Conservation (phyloP, 768 basidiomycete genomes). For the Suillus paluster region DNA sequence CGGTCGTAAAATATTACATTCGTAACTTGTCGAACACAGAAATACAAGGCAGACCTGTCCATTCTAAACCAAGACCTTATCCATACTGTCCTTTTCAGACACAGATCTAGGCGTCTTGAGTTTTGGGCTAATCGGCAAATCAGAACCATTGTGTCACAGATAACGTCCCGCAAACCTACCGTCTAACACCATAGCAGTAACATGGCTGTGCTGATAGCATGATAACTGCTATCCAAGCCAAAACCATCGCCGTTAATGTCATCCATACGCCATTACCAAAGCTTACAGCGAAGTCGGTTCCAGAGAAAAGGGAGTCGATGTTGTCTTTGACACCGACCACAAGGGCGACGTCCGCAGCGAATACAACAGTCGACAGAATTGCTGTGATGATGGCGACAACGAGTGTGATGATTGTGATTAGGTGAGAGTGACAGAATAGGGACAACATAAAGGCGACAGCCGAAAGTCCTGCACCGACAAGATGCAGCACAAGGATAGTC, state of each 20-base stretch:
- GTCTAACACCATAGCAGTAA: constrained; percentile 68
- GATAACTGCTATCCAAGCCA: constrained; percentile 65
- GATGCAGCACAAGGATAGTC: constrained; percentile 69
- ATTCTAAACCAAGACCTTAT: background rate
- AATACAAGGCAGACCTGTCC: background rate
- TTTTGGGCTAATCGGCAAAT: background rate
- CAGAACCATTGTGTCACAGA: background rate
- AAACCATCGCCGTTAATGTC: constrained; percentile 56
- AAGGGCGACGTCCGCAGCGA: constrained; percentile 66
- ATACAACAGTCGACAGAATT: constrained; percentile 55
- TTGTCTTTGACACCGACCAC: constrained; percentile 54
- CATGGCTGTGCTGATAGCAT: constrained; percentile 67
- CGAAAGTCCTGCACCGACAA: constrained; percentile 63
- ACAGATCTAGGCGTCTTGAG: background rate
- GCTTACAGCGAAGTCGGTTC: constrained; percentile 46
- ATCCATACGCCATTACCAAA: constrained; percentile 81
- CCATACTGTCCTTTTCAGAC: background rate
- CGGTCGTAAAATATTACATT: background rate
- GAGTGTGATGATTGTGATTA: constrained; percentile 59
- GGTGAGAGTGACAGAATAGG: constrained; percentile 62
- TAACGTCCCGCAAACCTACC: constrained; percentile 26
- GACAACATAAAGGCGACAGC: constrained; percentile 55
- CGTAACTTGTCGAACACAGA: background rate
- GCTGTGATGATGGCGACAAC: constrained; percentile 60
- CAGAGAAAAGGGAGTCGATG: constrained; percentile 41